Evolutionary conservation across 352 stramenopile genomes (phyloP), one percentile per base, ranked within the genome.

Genomic region (Phytophthora sp.): DNA sequence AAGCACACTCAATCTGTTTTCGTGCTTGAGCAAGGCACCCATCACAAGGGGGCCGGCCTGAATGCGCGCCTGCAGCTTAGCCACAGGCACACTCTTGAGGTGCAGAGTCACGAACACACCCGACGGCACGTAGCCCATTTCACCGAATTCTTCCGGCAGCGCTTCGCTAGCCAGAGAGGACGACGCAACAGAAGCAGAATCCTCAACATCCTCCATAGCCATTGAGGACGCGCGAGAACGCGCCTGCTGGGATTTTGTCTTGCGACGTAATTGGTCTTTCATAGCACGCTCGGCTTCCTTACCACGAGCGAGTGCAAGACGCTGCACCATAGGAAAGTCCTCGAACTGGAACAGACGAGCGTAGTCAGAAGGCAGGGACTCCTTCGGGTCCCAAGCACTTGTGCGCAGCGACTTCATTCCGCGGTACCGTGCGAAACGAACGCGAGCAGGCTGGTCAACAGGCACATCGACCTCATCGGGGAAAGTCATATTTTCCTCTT

Each of bases 301-400:
- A 51, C 82, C 83, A 17, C 84, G 82, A 44, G 82, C 66, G 53
- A 99, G 87, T 7, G 98, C 92, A 54, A 94, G 76, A 24, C 96
- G 92, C 84, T 99, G 95, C 28, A 97, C 96, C 63, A 91, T 91
- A 21, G 90, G 87, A 71, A 99, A 99, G 79, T 97, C 96, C 9
- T 88, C 77, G 66, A 99, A 98, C 74, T 99, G 92, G 76, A 98
- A 99, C 23, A 99, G 84, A 5, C 94, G 89, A 21, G 94, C 93
- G 75, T 99, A 99, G 42, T 98, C 92, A 23, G 90, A 84, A 20
- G 98, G 98, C 7, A 99, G 91, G 68, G 96, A 98, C 79, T 99
- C 98, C 77, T 99, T 99, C 2, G 97, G 84, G 69, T 99, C 96
- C 97, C 97, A 99, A 46, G 84, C 71, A 55, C 91, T 98, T 54